Evolutionary conservation across 2,329 filamentous ascomycete species (phyloP), one percentile per base, ranked within the genome.

Genomic region (Pseudogymnoascus sp.): DNA sequence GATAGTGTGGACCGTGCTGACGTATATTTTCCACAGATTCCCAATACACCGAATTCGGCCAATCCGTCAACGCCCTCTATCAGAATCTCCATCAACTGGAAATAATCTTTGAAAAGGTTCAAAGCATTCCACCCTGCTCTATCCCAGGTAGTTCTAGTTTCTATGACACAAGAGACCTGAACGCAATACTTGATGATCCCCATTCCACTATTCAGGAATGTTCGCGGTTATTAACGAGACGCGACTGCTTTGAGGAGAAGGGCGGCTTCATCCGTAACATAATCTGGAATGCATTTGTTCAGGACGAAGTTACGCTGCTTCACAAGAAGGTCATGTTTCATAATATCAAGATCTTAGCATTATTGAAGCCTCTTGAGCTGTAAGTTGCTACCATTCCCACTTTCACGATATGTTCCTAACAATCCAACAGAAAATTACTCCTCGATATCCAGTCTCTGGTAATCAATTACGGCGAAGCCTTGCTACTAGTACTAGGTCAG

Each of bases 351-450:
- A 65, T 67, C 9, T 42, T 41, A 5, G 60, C 63, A 15, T 59
- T 67, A 10, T 17, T 67, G 10, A 65, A 62, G 42, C 64, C 65
- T 39, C 60, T 67, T 3, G 65, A 67, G 29, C 38, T 67, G 17
- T 55, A 15, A 9, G 48, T 55, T 17, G 1, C 27, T 21, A 17
- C 21, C 5, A 12, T 35, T 12, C 15, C 29, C 17, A 13, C 5
- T 17, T 55, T 7, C 17, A 35, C 33, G 27, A 55, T 5, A 33
- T 33, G 29, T n/a, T 35, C 9, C 48, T 55, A 33, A 55, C 48
- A 17, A 15, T 33, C 13, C 29, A 13, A n/a, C 29, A 55, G 48
- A 35, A 55, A 55, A 55, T 17, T 55, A 55, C 48, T 55, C 48
- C 3, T 12, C 15, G 48, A 55, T 35, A 55, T 55, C 15, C 48